Conservation (phyloP, 2,329 filamentous ascomycete genomes). For the Fusarium miscanthi region DNA sequence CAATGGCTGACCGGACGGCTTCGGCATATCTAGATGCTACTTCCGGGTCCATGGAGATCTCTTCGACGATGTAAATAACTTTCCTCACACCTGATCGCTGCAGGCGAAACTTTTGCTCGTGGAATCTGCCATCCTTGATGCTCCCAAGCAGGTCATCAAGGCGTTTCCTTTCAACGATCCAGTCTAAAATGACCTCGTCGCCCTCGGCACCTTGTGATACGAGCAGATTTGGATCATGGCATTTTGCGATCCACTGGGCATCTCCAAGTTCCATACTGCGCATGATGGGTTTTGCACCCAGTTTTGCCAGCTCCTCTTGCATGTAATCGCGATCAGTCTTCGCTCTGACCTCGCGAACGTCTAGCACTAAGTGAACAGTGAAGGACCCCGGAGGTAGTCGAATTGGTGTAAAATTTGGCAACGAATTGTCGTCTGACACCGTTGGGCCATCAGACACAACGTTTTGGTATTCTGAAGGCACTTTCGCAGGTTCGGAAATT, state of each 20-base stretch:
- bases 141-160: slow-evolving; percentile 83
- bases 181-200: slow-evolving; percentile 79
- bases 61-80: slow-evolving; percentile 82
- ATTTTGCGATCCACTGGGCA: slow-evolving; percentile 82
- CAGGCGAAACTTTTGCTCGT: slow-evolving; percentile 86
- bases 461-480: slow-evolving; percentile 49
- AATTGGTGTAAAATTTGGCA: slow-evolving; percentile 69
- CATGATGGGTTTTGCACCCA: slow-evolving; percentile 73
- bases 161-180: slow-evolving; percentile 83
- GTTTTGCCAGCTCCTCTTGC: slow-evolving; percentile 75
- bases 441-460: slow-evolving; percentile 55
- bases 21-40: slow-evolving; percentile 70
- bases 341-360: slow-evolving; percentile 78
- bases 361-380: slow-evolving; percentile 77
- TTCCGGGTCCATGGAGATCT: slow-evolving; percentile 70
- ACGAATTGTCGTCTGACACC: slow-evolving; percentile 42
- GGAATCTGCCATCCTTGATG: slow-evolving; percentile 85
- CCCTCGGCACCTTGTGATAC: slow-evolving; percentile 68
- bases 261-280: slow-evolving; percentile 79
- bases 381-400: slow-evolving; percentile 73
- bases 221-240: slow-evolving; percentile 68
- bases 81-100: slow-evolving; percentile 78
- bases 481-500: slow-evolving; percentile 9
- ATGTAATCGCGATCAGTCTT: slow-evolving; percentile 82
- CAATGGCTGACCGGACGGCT: slow-evolving; percentile 77